Base-by-base conservation (phyloP, 2,329 filamentous ascomycete genomes). In the Stachybotrys chlorohalonatus region DNA sequence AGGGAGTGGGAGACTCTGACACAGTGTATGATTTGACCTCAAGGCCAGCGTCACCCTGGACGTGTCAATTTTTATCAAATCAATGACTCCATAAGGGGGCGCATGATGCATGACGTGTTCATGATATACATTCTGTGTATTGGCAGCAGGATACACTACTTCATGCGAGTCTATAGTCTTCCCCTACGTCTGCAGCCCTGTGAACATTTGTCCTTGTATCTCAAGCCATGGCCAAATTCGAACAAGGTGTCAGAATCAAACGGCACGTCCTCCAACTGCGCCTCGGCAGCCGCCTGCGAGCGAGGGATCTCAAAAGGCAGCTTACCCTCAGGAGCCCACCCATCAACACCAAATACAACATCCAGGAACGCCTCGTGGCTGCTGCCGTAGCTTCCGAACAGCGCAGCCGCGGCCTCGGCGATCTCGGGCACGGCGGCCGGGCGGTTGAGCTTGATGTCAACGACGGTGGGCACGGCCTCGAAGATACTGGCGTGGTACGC, bases 331-430 rank as follows among this genome's bases (percentile, higher is more conserved):
- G 76, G 76, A 11, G 61, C 59, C 31, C 50, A 52, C 11, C 50
- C 50, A 7, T 65, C 67, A 2, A 66, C 58, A 0, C 65, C 66
- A 53, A 77, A 75, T 0, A 77, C 47, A 1, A 78, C 66, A 56
- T 76, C 74, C 5, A 78, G 53, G 54, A 77, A 73, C 0, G 74
- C 74, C 5, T 74, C 68, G 0, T 64, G 61, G 15, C 68, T 65
- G 39, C 68, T 70, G 0, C 74, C 74, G 52, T 68, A 76, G 57
- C 68, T 76, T 7, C 62, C 73, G 31, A 75, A 57, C 7, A 76
- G 54, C 5, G 73, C 73, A 1, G 32, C 36, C 17, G 32, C 50
- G 16, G 50, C 32, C 36, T 52, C 50, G n/a, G 36, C 31, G 17
- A 52, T 42, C n/a, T 42, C 32, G 16, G 50, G 31, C 24, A 52